Evolutionary conservation across 106 monocot species (phyloP), one percentile per base, ranked within the genome.

Genomic region (Apostasia ramifera): DNA sequence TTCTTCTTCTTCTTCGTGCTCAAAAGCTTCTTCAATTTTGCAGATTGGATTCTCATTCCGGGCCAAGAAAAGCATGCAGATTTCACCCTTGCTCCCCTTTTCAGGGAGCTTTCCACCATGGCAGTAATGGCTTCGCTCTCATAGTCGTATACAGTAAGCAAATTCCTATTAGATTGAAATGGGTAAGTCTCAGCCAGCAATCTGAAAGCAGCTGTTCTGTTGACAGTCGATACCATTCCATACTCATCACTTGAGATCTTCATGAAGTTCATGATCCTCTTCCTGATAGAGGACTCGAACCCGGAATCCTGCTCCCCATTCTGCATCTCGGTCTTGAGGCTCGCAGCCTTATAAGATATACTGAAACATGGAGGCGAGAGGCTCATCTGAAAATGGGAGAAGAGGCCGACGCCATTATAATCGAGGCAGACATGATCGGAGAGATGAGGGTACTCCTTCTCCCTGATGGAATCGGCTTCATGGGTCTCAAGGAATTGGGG

Each of bases 111-210:
- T 3, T 84, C 89, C 0, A 13, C 52, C 77, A 93, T 81, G 1
- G 77, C 66, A 2, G 6, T 68, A 15, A 77, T 86, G 0, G 81
- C 83, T 59, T 89, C 92, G 68, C 83, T 89, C 60, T 89, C 77
- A 49, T 88, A 74, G 46, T 93, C 93, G 43, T 89, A 93, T 40
- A 89, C 86, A 1, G 89, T 84, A 8, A 93, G 70, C 57, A 89
- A 57, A 40, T 73, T 55, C 57, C 64, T 77, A 74, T 81, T 70
- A 60, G 70, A 53, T 2, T 77, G 79, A 70, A 89, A 93, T 1
- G 85, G 78, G 53, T 86, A 93, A 8, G 81, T 77, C 55, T 89
- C 89, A 9, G 71, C 93, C 39, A 93, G 41, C 15, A 93, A 73
- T 75, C 80, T 86, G 81, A 93, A 93, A 1, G 93, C 85, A 12